A percentile compares a stretch with the other conserved stretches of the same genome.
Conservation (phyloP, 805 yeast species). For the Priceomyces fermenticarens region DNA sequence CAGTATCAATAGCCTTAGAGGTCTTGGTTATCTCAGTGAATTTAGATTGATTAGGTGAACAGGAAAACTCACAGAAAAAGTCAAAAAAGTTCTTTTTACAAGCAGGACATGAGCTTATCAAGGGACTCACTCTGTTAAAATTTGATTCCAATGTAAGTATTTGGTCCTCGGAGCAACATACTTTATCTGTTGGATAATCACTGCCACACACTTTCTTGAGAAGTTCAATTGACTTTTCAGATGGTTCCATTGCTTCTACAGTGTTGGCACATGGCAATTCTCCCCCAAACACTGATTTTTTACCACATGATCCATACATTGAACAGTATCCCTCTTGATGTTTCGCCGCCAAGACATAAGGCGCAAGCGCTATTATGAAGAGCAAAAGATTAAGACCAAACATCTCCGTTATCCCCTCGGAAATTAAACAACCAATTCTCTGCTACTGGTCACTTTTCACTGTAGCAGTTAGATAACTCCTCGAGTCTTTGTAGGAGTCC, state of each 20-base stretch:
- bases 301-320: conserved; percentile 70
- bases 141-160: conserved; percentile 52
- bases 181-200: conserved; percentile 49
- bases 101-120: conserved; percentile 71
- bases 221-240: conserved; percentile 39
- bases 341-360: conserved; percentile 1
- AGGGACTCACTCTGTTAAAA: conserved; percentile 38
- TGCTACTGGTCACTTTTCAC: no score
- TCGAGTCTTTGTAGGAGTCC: no score
- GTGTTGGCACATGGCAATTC: conserved; percentile 75
- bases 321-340: conserved; percentile 50
- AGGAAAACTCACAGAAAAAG: conserved; percentile 83
- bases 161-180: conserved; percentile 75
- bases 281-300: conserved; percentile 71
- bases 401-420: no score
- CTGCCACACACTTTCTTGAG: conserved; percentile 70
- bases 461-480: no score
- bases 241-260: conserved; percentile 46
- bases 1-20: conserved; percentile 45
- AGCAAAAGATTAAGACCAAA: no score
- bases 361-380: conserved; percentile 2
- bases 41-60: conserved; percentile 77
- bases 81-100: conserved; percentile 82
- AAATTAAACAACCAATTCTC: no score
- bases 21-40: conserved; percentile 68